These are phyloP conservation scores for Daldinia bambusicola DNA, from an alignment of 495 filamentous ascomycete species.

Conservation along the genomic window DNA sequence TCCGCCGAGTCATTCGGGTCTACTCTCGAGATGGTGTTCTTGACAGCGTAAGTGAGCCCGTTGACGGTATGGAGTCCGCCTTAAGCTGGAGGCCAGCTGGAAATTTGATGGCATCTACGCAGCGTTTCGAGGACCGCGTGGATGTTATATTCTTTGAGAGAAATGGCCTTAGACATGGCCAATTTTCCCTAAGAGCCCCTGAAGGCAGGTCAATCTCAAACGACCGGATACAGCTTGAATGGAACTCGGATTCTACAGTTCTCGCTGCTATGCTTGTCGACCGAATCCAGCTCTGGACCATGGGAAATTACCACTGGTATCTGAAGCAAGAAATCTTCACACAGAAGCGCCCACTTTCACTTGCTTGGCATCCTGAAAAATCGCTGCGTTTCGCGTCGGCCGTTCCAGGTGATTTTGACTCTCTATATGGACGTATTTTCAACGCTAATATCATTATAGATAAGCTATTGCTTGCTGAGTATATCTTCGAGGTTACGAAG, in stretches of 20 bases:
- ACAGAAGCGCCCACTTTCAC: slow-evolving; percentile 48
- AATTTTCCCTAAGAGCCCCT: slow-evolving; percentile 80
- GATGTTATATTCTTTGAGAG: slow-evolving; percentile 96
- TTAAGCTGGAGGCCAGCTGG: slow-evolving; percentile 93
- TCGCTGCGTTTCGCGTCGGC: slow-evolving; percentile 70
- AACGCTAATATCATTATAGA: slow-evolving; percentile 50
- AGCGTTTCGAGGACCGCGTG: slow-evolving; percentile 72
- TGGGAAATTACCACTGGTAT: slow-evolving; percentile 97
- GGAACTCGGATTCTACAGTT: slow-evolving; percentile 92
- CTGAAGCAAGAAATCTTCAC: slow-evolving; percentile 85
- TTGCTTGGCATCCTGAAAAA: slow-evolving; percentile 88
- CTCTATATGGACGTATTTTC: neutral
- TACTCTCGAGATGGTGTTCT: slow-evolving; percentile 89
- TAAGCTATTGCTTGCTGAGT: slow-evolving; percentile 71
- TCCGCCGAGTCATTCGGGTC: slow-evolving; percentile 82
- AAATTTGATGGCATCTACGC: slow-evolving; percentile 86
- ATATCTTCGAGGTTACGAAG: slow-evolving; percentile 70
- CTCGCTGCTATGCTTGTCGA: slow-evolving; percentile 82
- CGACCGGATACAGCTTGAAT: slow-evolving; percentile 72
- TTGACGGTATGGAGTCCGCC: slow-evolving; percentile 85
- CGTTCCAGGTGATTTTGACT: slow-evolving; percentile 50
- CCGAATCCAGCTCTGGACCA: slow-evolving; percentile 92
- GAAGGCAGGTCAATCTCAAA: slow-evolving; percentile 64
- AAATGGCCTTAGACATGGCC: slow-evolving; percentile 92
- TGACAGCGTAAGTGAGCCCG: slow-evolving; percentile 92